These are phyloP conservation scores for Actinomortierella ambigua DNA, from an alignment of 371 early-diverging fungal species.

Conservation along the genomic window DNA sequence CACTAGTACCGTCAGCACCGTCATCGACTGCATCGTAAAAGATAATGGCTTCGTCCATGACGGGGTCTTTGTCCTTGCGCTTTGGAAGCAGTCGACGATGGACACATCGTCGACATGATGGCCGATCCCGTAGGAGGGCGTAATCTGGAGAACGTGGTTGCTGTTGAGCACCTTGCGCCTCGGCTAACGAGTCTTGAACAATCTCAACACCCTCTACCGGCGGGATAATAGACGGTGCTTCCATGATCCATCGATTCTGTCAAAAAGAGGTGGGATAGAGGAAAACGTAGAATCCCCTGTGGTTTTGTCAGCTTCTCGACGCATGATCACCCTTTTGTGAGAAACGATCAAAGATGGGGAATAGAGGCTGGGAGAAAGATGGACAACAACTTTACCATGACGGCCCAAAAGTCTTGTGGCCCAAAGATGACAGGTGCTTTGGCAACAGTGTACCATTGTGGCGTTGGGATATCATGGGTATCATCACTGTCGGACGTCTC, in stretches of 20 bases:
- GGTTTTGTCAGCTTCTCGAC: too few species aligned
- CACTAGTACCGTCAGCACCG: neutral
- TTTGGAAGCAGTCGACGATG: conserved; percentile 64
- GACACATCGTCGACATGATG: conserved; percentile 22
- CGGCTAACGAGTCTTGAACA: conserved; percentile 18
- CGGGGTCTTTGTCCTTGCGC: conserved; percentile 61
- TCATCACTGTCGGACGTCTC: too few species aligned
- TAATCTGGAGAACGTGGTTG: neutral
- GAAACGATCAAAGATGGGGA: neutral
- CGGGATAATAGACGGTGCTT: conserved; percentile 72
- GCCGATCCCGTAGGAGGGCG: conserved; percentile 6
- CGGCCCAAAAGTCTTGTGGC: conserved; percentile 35
- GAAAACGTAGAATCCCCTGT: conserved; percentile 6
- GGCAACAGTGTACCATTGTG: conserved; percentile 24
- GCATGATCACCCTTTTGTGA: neutral
- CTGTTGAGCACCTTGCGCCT: neutral
- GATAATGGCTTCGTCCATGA: conserved; percentile 52
- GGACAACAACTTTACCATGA: conserved; percentile 15
- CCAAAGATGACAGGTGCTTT: conserved; percentile 33
- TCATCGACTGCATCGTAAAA: conserved; percentile 24
- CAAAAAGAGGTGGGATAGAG: neutral
- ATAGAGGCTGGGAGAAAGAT: neutral
- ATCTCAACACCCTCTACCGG: conserved; percentile 68
- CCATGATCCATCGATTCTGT: conserved; percentile 69
- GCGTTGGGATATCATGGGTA: neutral